A percentile compares a stretch with the other conserved stretches of the same genome.
These are phyloP conservation scores for Ananas comosus DNA, from an alignment of 176 grass and related monocot genomes.

Conservation along the genomic window DNA sequence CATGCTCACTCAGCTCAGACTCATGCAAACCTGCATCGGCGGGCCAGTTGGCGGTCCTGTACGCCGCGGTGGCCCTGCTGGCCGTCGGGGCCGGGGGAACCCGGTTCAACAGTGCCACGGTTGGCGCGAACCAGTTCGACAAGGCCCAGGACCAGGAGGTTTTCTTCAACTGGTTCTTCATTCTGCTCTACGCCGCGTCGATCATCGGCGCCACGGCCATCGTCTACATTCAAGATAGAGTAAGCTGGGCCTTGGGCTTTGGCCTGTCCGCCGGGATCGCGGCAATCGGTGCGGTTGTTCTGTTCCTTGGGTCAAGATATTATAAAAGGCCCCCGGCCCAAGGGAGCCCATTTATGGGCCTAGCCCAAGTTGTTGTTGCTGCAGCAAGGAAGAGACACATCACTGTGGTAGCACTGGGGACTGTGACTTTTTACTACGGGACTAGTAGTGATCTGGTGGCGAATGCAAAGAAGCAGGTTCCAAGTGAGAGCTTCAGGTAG, in stretches of 20 bases:
- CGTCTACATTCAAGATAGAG: constrained; percentile 9
- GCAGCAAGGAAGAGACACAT: not conserved
- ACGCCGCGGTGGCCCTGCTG: not conserved
- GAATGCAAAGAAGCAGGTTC: not conserved
- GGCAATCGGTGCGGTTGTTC: not conserved
- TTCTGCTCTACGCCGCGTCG: not conserved
- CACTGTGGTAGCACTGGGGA: not conserved
- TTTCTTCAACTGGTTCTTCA: constrained; percentile 24
- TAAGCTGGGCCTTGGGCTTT: constrained; percentile 14
- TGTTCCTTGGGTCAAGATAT: not conserved
- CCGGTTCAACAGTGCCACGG: not conserved
- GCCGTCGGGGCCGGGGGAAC: constrained; percentile 1
- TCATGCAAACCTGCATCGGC: not conserved
- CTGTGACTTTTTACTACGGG: not conserved
- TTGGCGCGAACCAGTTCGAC: constrained; percentile 11
- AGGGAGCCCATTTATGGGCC: constrained; percentile 12
- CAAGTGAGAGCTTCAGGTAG: constrained; percentile 8
- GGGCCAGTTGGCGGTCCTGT: constrained; percentile 1
- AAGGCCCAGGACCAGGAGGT: not conserved
- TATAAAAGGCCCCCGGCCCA: not conserved
- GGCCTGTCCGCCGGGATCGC: not conserved
- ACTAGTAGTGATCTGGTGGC: not conserved
- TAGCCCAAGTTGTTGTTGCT: not conserved
- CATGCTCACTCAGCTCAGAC: not conserved
- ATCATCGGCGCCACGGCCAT: not conserved